Evolutionary conservation across 495 filamentous ascomycete species (phyloP).

Genomic region (Hypoxylon fuscum): DNA sequence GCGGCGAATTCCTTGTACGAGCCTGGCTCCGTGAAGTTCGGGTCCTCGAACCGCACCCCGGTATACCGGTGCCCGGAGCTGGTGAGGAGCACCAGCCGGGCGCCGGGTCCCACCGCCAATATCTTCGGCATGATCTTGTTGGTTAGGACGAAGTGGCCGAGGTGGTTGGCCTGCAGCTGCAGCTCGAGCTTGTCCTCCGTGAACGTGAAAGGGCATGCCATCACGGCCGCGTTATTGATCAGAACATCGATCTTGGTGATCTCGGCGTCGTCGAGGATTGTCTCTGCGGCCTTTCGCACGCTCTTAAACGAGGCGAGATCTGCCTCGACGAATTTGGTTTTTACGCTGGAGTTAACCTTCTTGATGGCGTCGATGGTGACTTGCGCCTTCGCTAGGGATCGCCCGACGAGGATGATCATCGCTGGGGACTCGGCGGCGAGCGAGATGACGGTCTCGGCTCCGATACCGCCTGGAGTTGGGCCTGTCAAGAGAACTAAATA

Average conservation of each 20-base stretch:
- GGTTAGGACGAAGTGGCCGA: constrained; percentile 68
- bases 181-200: constrained; percentile 60
- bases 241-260: constrained; percentile 69
- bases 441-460: constrained; percentile 55
- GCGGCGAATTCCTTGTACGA: constrained; percentile 54
- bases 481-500: constrained; percentile 59
- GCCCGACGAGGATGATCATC: constrained; percentile 54
- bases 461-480: constrained; percentile 56
- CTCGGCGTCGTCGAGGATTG: constrained; percentile 53
- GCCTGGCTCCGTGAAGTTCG: constrained; percentile 53
- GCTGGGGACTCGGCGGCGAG: constrained; percentile 54
- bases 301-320: constrained; percentile 57
- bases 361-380: constrained; percentile 53
- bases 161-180: constrained; percentile 67
- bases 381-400: constrained; percentile 49
- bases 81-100: constrained; percentile 50
- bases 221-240: constrained; percentile 76
- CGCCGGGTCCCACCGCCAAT: constrained; percentile 39
- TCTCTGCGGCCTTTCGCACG: constrained; percentile 60
- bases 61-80: constrained; percentile 52
- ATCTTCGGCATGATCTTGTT: constrained; percentile 62
- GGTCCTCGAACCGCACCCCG: constrained; percentile 60
- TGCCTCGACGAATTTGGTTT: constrained; percentile 54
- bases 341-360: constrained; percentile 48
- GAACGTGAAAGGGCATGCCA: constrained; percentile 56